Evolutionary conservation across 768 basidiomycete species (phyloP), one percentile per base, ranked within the genome.

Genomic region (Leccinum obscurum): DNA sequence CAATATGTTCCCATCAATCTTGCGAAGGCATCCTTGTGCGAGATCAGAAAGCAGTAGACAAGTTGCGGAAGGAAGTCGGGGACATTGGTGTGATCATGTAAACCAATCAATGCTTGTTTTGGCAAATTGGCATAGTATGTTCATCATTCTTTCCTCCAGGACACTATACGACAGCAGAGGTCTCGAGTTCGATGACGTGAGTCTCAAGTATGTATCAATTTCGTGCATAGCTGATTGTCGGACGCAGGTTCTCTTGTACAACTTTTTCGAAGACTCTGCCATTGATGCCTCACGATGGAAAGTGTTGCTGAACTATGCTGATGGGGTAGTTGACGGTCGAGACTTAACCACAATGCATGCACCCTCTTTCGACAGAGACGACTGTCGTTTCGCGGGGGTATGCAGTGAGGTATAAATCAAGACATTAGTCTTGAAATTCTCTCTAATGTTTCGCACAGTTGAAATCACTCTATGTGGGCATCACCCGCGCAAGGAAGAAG

Each of bases 261-360:
- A 92, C 62, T 90, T 90, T 72, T 92, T 91, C 64, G 79, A 83
- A 26, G 86, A 88, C 63, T 91, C 90, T 0, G 64, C 67, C 0
- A 71, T 82, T 2, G 80, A 80, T 46, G 58, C 69, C 2, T 71
- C 81, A 0, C 84, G 85, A 52, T 90, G 89, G 89, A 77, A 85
- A 9, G 76, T 87, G 1, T 72, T 89, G 4, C 67, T 86, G 6
- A 82, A 83, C 54, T 75, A 70, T 1, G 57, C 78, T 0, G 68
- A 75, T 35, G 67, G 71, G n/a, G 54, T 61, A 26, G 55, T 58
- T 24, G 50, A 67, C 14, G 61, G 59, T 2, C 59, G 50, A 37
- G 35, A 64, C 4, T 34, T 70, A 44, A 58, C 41, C 7, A 44
- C 41, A 52, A 30, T 71, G 9, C 58, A 68, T 5, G 78, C 78